These are phyloP conservation scores for Xylaria grammica DNA, from an alignment of 495 filamentous ascomycete species.

Conservation along the genomic window DNA sequence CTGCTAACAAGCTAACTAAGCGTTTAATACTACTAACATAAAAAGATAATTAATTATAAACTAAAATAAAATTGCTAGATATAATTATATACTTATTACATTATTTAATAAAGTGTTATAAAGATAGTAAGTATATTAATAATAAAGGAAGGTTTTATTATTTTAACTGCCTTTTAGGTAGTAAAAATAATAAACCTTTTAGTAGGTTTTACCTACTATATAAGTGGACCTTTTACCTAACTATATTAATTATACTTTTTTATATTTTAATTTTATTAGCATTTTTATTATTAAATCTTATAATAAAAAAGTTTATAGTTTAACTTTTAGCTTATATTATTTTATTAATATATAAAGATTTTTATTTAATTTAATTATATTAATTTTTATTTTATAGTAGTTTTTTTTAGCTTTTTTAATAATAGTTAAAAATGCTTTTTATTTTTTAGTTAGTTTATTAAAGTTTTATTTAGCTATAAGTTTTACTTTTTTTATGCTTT, in stretches of 20 bases:
- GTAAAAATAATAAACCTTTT: too few relatives aligned
- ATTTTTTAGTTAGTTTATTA: neutral
- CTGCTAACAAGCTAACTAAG: too few relatives aligned
- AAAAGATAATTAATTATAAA: too few relatives aligned
- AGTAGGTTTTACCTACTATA: too few relatives aligned
- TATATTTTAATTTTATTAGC: neutral
- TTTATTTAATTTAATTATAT: constrained; percentile 6
- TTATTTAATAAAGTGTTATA: too few relatives aligned
- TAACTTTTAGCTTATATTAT: neutral
- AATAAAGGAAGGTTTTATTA: too few relatives aligned
- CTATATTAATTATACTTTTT: neutral
- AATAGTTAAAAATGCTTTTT: constrained; percentile 6
- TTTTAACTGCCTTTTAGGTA: too few relatives aligned
- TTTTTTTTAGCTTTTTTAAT: constrained; percentile 1
- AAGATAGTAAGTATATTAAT: too few relatives aligned
- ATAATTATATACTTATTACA: too few relatives aligned
- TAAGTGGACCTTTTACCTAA: too few relatives aligned
- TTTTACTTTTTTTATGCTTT: neutral
- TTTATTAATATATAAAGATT: constrained; percentile 3
- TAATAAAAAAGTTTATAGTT: neutral
- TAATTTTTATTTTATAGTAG: neutral
- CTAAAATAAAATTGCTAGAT: too few relatives aligned
- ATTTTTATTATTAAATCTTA: neutral
- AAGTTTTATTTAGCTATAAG: neutral
- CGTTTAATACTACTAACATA: too few relatives aligned